phyloP scores from a whole-genome alignment of 306 rosid species.

The Quercus aquifolioides region DNA sequence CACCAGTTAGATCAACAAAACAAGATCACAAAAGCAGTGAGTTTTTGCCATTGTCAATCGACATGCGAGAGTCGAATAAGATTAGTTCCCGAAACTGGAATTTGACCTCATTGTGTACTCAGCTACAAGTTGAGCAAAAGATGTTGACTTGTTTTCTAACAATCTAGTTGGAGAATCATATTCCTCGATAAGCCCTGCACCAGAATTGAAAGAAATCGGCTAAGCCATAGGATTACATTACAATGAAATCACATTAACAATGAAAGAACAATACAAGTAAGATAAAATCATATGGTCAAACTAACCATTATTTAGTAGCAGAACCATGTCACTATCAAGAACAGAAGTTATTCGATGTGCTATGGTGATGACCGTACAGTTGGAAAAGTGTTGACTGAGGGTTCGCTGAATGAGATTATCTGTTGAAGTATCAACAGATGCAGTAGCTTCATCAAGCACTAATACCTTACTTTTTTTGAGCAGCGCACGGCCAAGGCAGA shows the following conservation, averaged over 20 bases:
- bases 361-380: constrained; percentile 16
- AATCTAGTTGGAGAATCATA: constrained; percentile 34
- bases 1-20: too few species aligned
- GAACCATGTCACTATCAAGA: constrained; percentile 41
- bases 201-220: not conserved
- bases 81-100: constrained; percentile 8
- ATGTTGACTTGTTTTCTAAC: not conserved
- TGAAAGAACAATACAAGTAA: not conserved
- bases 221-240: too few species aligned
- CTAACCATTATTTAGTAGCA: constrained; percentile 36
- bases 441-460: constrained; percentile 27
- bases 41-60: constrained; percentile 2
- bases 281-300: not conserved
- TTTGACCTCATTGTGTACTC: constrained; percentile 19
- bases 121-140: too few species aligned
- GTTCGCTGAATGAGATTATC: constrained; percentile 47
- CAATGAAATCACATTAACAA: not conserved
- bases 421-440: constrained; percentile 46
- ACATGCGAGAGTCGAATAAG: too few species aligned
- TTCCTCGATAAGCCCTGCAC: constrained; percentile 41
- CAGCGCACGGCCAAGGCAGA: too few species aligned
- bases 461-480: too few species aligned
- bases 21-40: not conserved
- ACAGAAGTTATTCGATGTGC: constrained; percentile 33
- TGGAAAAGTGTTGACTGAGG: constrained; percentile 34